phyloP scores from a whole-genome alignment of 2,329 filamentous ascomycete species.

The Monosporascus ibericus region DNA sequence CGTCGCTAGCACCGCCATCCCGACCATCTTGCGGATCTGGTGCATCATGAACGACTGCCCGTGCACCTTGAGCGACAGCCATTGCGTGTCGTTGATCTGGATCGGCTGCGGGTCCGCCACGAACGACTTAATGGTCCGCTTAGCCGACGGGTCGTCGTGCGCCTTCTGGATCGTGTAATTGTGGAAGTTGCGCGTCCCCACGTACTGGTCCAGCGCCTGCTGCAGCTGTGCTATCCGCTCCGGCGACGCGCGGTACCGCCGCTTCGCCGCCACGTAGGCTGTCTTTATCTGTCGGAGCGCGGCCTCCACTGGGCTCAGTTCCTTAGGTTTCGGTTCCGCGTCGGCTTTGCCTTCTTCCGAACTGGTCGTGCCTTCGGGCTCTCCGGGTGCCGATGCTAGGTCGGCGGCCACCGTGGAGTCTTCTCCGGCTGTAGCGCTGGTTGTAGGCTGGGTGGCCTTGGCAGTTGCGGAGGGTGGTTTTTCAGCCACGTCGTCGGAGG shows the following conservation, averaged over 20 bases:
- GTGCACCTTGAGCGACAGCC: slow-evolving; percentile 92
- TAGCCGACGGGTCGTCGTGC: slow-evolving; percentile 73
- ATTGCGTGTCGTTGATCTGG: slow-evolving; percentile 86
- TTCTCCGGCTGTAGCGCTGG: background rate
- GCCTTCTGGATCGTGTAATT: slow-evolving; percentile 95
- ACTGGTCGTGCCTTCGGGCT: slow-evolving; percentile 8
- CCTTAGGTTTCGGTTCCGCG: slow-evolving; percentile 28
- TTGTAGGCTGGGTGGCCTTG: background rate
- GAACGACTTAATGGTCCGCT: slow-evolving; percentile 91
- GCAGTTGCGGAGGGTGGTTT: background rate
- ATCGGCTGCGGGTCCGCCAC: slow-evolving; percentile 69
- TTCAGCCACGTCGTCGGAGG: slow-evolving; percentile 4
- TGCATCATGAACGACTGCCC: slow-evolving; percentile 99
- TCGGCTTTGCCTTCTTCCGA: slow-evolving; percentile 8
- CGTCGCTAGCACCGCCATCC: slow-evolving; percentile 78
- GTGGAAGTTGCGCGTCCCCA: slow-evolving; percentile 87
- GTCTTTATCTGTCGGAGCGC: slow-evolving; percentile 70
- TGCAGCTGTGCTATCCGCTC: slow-evolving; percentile 70
- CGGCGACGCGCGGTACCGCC: slow-evolving; percentile 72
- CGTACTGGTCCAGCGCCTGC: slow-evolving; percentile 65
- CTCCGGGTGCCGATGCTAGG: slow-evolving; percentile 19
- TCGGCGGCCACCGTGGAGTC: slow-evolving; percentile 6
- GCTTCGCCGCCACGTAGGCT: slow-evolving; percentile 76
- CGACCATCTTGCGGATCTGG: slow-evolving; percentile 98
- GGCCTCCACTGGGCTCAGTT: slow-evolving; percentile 50